Percentiles rank a stretch among this genome's conserved stretches.
Evolutionary conservation across 2,329 filamentous ascomycete genomes (phyloP).

Genomic region (Pestalotiopsis sp.): DNA sequence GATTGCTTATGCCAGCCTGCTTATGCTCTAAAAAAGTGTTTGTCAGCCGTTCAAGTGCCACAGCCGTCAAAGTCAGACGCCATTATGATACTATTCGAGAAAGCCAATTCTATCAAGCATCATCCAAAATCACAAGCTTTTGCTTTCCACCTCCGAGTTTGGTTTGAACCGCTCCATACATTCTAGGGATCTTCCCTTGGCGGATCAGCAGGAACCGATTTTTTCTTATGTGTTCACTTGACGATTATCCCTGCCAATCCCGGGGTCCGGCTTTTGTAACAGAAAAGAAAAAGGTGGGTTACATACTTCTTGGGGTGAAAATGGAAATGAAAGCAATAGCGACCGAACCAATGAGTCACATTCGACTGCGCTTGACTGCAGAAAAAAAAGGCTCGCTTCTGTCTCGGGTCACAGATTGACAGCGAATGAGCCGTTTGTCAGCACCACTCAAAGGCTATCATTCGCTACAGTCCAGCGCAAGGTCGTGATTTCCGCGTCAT

Average conservation of each 20-base stretch:
- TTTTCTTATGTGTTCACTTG: background rate
- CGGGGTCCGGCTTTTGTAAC: background rate
- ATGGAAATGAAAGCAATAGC: background rate
- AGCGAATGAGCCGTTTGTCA: slow-evolving; percentile 11
- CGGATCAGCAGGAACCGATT: background rate
- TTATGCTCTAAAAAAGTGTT: background rate
- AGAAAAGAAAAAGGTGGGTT: background rate
- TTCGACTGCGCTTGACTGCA: background rate
- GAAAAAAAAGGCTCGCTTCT: background rate
- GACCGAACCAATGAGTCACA: slow-evolving; percentile 2
- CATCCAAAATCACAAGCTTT: background rate
- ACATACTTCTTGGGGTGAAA: background rate
- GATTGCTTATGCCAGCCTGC: background rate
- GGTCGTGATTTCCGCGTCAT: slow-evolving; percentile 11
- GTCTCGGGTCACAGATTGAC: background rate
- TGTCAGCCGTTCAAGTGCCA: background rate
- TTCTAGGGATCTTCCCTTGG: background rate
- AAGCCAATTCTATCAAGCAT: background rate
- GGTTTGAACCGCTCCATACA: background rate
- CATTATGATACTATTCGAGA: background rate
- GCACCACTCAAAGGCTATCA: background rate
- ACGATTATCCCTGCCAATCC: background rate
- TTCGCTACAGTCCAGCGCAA: background rate
- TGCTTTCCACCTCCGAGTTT: background rate
- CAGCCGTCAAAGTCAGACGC: background rate